Percentiles rank a stretch among this genome's conserved stretches.
These are phyloP conservation scores for Marasmius fiardii DNA, from an alignment of 1,284 basidiomycete genomes.

Conservation along the genomic window DNA sequence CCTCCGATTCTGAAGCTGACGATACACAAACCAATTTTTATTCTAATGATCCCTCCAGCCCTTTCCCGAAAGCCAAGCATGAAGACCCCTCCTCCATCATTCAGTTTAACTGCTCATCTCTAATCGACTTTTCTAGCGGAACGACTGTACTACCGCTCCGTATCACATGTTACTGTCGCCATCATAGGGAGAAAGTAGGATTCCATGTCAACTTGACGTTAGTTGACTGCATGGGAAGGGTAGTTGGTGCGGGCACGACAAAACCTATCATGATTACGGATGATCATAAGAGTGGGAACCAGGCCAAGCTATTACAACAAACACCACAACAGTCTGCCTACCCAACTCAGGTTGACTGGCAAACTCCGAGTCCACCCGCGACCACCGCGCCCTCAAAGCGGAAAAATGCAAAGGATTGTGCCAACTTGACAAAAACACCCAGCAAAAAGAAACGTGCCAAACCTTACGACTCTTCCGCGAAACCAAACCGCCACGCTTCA, in stretches of 20 bases:
- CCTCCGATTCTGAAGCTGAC: slow-evolving; percentile 71
- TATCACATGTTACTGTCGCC: slow-evolving; percentile 98
- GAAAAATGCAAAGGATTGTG: slow-evolving; percentile 30
- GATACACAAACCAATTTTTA: slow-evolving; percentile 34
- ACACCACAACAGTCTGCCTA: background rate
- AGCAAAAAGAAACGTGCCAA: slow-evolving; percentile 45
- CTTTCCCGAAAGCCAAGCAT: slow-evolving; percentile 34
- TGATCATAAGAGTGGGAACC: slow-evolving; percentile 87
- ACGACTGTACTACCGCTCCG: slow-evolving; percentile 89
- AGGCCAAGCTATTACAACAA: slow-evolving; percentile 7
- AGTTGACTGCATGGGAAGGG: slow-evolving; percentile 75
- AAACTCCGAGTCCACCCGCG: slow-evolving; percentile 17
- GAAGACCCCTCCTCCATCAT: slow-evolving; percentile 85
- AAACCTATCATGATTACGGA: slow-evolving; percentile 99
- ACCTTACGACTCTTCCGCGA: slow-evolving; percentile 52
- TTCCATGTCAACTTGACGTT: slow-evolving; percentile 93
- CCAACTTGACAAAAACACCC: slow-evolving; percentile 16
- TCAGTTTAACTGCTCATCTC: slow-evolving; percentile 94
- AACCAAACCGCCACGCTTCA: slow-evolving; percentile 32
- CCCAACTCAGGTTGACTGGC: background rate
- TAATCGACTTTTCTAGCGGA: slow-evolving; percentile 88
- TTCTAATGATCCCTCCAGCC: slow-evolving; percentile 27
- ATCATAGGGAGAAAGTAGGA: slow-evolving; percentile 96
- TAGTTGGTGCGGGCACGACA: slow-evolving; percentile 83
- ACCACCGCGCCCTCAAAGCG: slow-evolving; percentile 38